Base-by-base conservation (phyloP, 2,329 filamentous ascomycete species). In the Blastomyces percursus region DNA sequence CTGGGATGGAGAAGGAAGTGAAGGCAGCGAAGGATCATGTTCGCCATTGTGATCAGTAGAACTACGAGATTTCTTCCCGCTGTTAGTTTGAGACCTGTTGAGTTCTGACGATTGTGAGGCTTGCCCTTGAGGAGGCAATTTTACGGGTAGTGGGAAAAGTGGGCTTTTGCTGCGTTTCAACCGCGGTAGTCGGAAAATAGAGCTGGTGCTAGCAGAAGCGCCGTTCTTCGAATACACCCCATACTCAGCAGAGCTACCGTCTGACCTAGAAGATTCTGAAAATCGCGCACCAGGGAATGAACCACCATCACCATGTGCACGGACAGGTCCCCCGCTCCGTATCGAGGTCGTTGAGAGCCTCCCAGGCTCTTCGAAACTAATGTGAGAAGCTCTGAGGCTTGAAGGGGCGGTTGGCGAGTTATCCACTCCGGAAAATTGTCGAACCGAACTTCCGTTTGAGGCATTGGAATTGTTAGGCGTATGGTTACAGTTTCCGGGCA, bases 241-340 rank as follows among this genome's bases (percentile, higher is more conserved):
- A 67, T 82, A 82, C 69, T 92, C 87, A 51, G 82, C 85, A 19
- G 87, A 89, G 75, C 90, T 96, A 54, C 84, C 89, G 73, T 96
- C 92, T 35, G 93, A 96, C 67, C 89, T 84, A 1, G 91, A 96
- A 1, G 93, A 96, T 70, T 96, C 93, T 5, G 90, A 94, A 35
- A 88, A 77, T 50, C 90, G 81, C 66, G 83, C 82, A 38, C 84
- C 78, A 12, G 86, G 84, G 24, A 88, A 79, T 8, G 85, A 84
- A 64, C 90, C 77, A 65, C 88, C 85, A 65, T 87, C 84, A 55
- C 82, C 80, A 63, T 86, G 86, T 35, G 83, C 80, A 62, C 84
- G 80, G 67, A 48, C 40, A 21, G 60, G n/a, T 9, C 84, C 82
- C 32, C 78, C 69, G 64, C 71, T 74, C 50, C 74, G 72, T 35